Base-by-base conservation (phyloP, 345 rosid genomes). In the Capsella bursapastoris region DNA sequence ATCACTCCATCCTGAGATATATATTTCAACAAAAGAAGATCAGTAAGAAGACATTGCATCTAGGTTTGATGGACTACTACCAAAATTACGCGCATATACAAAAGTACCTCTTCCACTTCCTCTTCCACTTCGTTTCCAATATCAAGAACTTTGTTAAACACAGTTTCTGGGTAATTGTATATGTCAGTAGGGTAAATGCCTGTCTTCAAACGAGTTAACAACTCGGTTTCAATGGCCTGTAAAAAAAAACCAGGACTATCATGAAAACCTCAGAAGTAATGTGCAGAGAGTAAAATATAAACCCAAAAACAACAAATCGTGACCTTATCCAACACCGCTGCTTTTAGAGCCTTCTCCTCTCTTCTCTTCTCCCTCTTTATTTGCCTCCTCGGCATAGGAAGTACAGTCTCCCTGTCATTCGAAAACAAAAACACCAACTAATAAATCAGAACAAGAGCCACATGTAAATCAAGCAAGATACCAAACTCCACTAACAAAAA, bases 281-380 rank as follows among this genome's bases (percentile, higher is more conserved):
- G 40, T 18, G 14, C 31, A 40, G 31, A 62, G 16, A 72, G 13
- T 70, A 4, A 55, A 37, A 57, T 45, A 18, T 15, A 64, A 53
- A 47, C 28, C 47, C 32, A 22, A 29, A 68, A 59, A 68, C 13
- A 22, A 53, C 3, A 31, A 57, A 70, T 59, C 3, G 64, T 50
- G 72, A 92, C 99, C 99, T 84, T 89, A 9, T 94, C 97, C 81
- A 95, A 53, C 55, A 73, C 72, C 2, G 99, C 99, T 56, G 99
- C 98, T 57, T 80, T 89, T 69, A 75, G 83, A 34, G 98, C 99
- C 79, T 92, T 92, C 50, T 88, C 89, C 84, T 89, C 92, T 79
- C 92, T 90, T 83, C 98, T 88, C 6, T 81, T 65, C 77, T 92
- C 96, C 73, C 93, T 86, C 79, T 89, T 74, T 78, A 18, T 59